phyloP scores from a whole-genome alignment of 768 basidiomycete genomes.

The Candolleomyces efflorescens region DNA sequence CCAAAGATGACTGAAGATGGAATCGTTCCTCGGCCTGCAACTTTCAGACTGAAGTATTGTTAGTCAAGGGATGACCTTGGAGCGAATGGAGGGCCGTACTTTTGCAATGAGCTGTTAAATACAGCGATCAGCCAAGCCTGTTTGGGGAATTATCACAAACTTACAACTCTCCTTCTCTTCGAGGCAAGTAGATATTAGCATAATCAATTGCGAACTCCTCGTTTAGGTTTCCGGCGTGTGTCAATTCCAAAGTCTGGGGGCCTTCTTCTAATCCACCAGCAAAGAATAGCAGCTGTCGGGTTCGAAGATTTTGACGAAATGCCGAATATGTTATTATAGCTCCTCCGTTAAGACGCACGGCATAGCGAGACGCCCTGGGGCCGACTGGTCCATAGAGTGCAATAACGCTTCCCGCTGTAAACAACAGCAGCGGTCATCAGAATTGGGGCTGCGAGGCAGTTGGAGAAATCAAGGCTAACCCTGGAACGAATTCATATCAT shows the following conservation, averaged over 20 bases:
- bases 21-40: background rate
- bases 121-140: no score
- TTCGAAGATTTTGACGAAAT: background rate
- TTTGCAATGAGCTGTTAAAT: no score
- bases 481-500: background rate
- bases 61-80: no score
- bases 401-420: constrained; percentile 2
- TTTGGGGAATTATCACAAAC: no score
- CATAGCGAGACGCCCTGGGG: background rate
- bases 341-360: background rate
- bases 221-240: background rate
- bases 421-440: constrained; percentile 26
- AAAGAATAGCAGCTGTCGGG: constrained; percentile 2
- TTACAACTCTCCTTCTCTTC: no score
- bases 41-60: background rate
- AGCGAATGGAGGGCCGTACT: no score
- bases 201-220: constrained; percentile 4
- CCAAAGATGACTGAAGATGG: background rate
- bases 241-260: background rate
- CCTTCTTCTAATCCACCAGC: background rate
- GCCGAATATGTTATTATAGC: background rate
- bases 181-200: background rate
- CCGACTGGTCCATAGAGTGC: constrained; percentile 5
- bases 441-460: constrained; percentile 12
- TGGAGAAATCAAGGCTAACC: constrained; percentile 10